phyloP scores from a whole-genome alignment of 1,284 basidiomycete genomes.

The Cryptococcus sp. region DNA sequence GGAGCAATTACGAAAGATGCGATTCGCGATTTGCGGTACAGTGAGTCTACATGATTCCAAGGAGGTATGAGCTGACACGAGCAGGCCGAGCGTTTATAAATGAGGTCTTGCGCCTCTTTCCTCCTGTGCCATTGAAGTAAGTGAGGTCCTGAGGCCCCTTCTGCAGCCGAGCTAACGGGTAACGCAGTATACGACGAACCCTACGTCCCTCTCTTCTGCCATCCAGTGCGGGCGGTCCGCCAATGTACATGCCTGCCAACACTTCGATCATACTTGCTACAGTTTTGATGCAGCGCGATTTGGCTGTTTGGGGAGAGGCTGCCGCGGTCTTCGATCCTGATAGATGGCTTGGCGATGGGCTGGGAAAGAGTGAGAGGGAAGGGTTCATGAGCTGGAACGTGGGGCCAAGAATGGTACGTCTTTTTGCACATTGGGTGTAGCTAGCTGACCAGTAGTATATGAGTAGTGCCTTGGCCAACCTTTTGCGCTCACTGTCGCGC shows the following conservation, averaged over 20 bases:
- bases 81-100: slow-evolving; percentile 41
- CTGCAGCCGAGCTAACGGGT: neutral
- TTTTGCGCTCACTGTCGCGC: slow-evolving; percentile 32
- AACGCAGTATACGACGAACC: slow-evolving; percentile 38
- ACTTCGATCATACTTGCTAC: slow-evolving; percentile 41
- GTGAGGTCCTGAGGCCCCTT: slow-evolving; percentile 1
- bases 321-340: slow-evolving; percentile 36
- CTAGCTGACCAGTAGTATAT: too few species aligned
- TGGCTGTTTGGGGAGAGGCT: slow-evolving; percentile 37
- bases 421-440: neutral
- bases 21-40: slow-evolving; percentile 25
- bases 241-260: slow-evolving; percentile 38
- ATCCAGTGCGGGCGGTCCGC: slow-evolving; percentile 12
- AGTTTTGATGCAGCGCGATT: slow-evolving; percentile 35
- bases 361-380: slow-evolving; percentile 24
- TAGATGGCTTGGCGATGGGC: slow-evolving; percentile 27
- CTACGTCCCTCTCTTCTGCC: slow-evolving; percentile 33
- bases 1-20: slow-evolving; percentile 24
- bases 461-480: slow-evolving; percentile 41
- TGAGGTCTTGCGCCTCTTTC: slow-evolving; percentile 43
- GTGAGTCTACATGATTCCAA: slow-evolving; percentile 4
- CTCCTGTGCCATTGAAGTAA: slow-evolving; percentile 45
- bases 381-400: slow-evolving; percentile 39
- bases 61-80: neutral
- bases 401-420: slow-evolving; percentile 43